Base-by-base conservation (phyloP, 768 basidiomycete genomes). In the Exsudoporus frostii region DNA sequence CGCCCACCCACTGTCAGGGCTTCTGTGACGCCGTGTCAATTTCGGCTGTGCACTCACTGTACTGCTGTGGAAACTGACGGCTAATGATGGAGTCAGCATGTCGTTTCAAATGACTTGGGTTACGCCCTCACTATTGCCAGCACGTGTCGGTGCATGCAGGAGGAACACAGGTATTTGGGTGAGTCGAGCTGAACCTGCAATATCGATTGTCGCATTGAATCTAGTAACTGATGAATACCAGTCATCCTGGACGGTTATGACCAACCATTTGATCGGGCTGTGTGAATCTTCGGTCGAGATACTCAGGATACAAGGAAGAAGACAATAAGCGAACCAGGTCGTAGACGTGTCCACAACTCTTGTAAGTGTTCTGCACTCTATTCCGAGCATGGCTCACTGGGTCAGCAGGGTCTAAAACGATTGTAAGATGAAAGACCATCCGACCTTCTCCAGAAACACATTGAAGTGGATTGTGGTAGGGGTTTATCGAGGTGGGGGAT, bases 361-460 rank as follows among this genome's bases (percentile, higher is more conserved):
- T 79, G 67, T 82, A 90, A 34, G 73, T 77, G 60, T 85, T 78
- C 62, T 80, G 80, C 54, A 90, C 84, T 68, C 88, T 90, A 63
- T 50, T 50, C 42, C 42, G 46, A 49, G 41, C 32, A 20, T 25
- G 38, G 24, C 30, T 40, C 44, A 48, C 46, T 45, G 46, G 53
- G 38, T 53, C 56, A 58, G 62, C 48, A 29, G 32, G 20, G 43
- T 20, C 56, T 58, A 24, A 41, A 37, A 57, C 48, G 50, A 64
- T 54, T 48, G 9, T 48, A 7, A 34, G 36, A 33, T 13, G 58
- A n/a, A 54, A 32, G 39, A 58, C 49, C 22, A 43, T 45, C 78
- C 63, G 57, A 89, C 88, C 86, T 84, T 75, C 86, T 80, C 78
- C 77, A 84, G 68, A 74, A 78, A 66, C 88, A 90, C 88, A 90